A percentile compares a stretch with the other conserved stretches of the same genome.
phyloP scores from a whole-genome alignment of 495 filamentous ascomycete species.

The Neurospora cerealis region DNA sequence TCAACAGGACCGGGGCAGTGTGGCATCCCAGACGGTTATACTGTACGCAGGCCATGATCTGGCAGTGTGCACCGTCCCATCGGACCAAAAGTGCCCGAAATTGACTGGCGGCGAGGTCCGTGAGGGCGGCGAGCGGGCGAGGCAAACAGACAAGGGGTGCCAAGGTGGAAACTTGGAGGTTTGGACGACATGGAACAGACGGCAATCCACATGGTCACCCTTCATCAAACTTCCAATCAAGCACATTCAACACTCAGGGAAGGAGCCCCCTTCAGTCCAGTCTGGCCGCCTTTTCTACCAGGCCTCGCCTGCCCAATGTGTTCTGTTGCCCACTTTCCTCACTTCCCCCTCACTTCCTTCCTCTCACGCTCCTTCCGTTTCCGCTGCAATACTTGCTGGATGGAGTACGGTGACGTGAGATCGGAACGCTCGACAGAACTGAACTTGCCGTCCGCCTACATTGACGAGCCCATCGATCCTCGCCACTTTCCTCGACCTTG shows the following conservation, averaged over 20 bases:
- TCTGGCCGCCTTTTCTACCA: not conserved
- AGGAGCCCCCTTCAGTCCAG: not conserved
- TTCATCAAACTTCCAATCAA: not conserved
- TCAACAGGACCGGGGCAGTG: not conserved
- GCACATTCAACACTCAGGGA: not conserved
- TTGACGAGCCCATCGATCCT: not conserved
- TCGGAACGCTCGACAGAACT: not conserved
- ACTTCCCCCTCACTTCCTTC: not conserved
- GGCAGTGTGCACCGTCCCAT: not conserved
- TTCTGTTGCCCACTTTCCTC: not conserved
- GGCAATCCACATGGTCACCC: not conserved
- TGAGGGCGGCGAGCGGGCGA: not conserved
- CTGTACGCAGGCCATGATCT: not conserved
- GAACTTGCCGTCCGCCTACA: not conserved
- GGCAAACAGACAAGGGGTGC: not conserved
- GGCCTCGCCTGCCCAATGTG: not conserved
- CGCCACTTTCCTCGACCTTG: not conserved
- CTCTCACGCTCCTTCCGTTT: not conserved
- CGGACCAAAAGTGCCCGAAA: not conserved
- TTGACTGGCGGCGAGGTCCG: not conserved
- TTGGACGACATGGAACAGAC: not conserved
- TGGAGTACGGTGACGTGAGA: not conserved
- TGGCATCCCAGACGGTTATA: not conserved
- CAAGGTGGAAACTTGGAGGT: not conserved
- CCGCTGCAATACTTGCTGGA: not conserved